Percentiles rank a stretch among this genome's conserved stretches.
phyloP scores from a whole-genome alignment of 495 filamentous ascomycete genomes.

The Podospora fimiseda region DNA sequence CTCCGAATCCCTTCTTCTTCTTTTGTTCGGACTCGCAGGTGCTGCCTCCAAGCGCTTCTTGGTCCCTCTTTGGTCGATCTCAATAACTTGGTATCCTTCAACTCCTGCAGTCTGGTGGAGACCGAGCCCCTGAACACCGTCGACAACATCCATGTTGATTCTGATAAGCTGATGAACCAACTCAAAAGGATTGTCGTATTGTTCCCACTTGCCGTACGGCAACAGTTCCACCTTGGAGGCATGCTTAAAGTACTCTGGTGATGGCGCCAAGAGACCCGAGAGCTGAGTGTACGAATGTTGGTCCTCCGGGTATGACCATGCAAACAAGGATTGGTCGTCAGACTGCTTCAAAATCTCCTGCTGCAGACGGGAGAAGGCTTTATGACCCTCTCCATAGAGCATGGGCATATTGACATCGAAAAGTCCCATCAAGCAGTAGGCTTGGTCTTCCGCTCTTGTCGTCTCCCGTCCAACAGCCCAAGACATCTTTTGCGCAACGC shows the following conservation, averaged over 20 bases:
- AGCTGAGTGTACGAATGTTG: not conserved
- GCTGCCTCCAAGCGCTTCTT: no score
- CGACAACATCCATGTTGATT: not conserved
- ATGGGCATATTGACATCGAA: slow-evolving; percentile 11
- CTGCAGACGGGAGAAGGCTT: slow-evolving; percentile 9
- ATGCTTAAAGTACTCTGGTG: not conserved
- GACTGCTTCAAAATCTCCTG: slow-evolving; percentile 1
- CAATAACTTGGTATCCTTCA: not conserved
- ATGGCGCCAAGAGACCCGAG: not conserved
- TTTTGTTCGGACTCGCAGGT: no score
- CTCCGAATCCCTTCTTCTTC: no score
- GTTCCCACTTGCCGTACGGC: not conserved
- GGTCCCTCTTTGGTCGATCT: not conserved
- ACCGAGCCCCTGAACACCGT: not conserved
- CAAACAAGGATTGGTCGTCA: slow-evolving; percentile 4
- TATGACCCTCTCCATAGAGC: slow-evolving; percentile 8
- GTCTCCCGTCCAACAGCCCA: slow-evolving; percentile 4
- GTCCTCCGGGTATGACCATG: not conserved
- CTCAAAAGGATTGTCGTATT: slow-evolving; percentile 1
- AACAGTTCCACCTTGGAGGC: not conserved
- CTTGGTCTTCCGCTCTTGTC: slow-evolving; percentile 2
- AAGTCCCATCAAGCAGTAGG: slow-evolving; percentile 8
- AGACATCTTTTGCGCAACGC: slow-evolving; percentile 4
- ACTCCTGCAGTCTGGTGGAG: not conserved
- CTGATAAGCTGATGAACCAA: not conserved